Conservation (phyloP, 495 filamentous ascomycete species). For the Aspergillus affinis region DNA sequence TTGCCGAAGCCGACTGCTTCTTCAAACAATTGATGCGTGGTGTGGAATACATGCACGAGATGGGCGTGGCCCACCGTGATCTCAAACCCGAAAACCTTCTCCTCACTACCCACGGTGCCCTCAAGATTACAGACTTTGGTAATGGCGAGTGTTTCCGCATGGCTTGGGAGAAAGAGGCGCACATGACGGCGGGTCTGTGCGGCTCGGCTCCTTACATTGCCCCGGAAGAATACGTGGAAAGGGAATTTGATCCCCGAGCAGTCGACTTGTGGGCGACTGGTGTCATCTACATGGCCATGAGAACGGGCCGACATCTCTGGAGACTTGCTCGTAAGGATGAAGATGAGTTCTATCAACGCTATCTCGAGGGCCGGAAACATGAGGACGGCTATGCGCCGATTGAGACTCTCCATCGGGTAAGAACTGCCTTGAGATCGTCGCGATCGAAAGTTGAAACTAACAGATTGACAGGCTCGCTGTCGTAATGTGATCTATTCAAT, state of each 20-base stretch:
- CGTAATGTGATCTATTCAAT: conserved; percentile 99
- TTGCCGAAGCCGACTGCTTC: conserved; percentile 92
- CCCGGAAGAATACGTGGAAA: conserved; percentile 92
- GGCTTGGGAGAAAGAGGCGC: conserved; percentile 97
- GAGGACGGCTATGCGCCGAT: conserved; percentile 96
- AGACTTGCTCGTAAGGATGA: conserved; percentile 92
- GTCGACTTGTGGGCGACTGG: conserved; percentile 98
- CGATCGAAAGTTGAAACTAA: conserved; percentile 13
- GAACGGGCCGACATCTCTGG: conserved; percentile 94
- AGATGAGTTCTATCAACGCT: conserved; percentile 94
- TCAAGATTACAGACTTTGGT: conserved; percentile 99
- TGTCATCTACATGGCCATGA: conserved; percentile 99
- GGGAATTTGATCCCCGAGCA: conserved; percentile 93
- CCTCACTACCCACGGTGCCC: conserved; percentile 85
- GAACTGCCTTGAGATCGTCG: conserved; percentile 31
- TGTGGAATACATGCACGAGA: conserved; percentile 99
- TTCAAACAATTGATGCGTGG: conserved; percentile 99
- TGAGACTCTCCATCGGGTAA: conserved; percentile 91
- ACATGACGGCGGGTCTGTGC: conserved; percentile 96
- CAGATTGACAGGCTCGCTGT: conserved; percentile 76
- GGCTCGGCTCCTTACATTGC: conserved; percentile 97
- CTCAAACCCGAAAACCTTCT: conserved; percentile 97
- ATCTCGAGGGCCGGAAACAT: conserved; percentile 85
- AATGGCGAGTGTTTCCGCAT: conserved; percentile 99
- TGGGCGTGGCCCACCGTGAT: conserved; percentile 97